Percentiles rank a stretch among this genome's conserved stretches.
Conservation (phyloP, 169 alveolate genomes). For the Plasmodium coatneyi region DNA sequence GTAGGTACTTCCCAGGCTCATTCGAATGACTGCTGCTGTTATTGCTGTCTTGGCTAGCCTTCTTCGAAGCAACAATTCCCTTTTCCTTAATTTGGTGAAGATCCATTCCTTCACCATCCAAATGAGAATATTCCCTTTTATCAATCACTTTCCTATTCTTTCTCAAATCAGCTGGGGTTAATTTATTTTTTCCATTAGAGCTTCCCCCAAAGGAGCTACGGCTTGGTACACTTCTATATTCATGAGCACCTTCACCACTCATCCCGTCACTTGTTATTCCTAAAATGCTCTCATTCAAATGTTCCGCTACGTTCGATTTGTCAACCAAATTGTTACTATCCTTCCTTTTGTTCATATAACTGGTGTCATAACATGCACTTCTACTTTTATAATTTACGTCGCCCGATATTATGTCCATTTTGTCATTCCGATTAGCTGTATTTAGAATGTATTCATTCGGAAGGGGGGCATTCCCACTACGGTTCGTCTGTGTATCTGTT, state of each 20-base stretch:
- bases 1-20: slow-evolving; percentile 25
- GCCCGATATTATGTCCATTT: background rate
- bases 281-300: background rate
- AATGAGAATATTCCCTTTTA: background rate
- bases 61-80: background rate
- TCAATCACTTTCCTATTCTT: background rate
- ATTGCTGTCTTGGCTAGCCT: background rate
- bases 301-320: background rate
- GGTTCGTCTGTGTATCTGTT: background rate
- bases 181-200: background rate
- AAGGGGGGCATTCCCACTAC: background rate
- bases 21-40: background rate
- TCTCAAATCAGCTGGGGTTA: background rate
- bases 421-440: background rate
- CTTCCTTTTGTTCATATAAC: background rate
- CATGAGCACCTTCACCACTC: background rate
- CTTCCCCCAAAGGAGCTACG: background rate
- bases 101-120: background rate
- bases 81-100: background rate
- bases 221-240: background rate
- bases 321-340: background rate
- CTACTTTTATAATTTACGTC: background rate
- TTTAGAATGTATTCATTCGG: background rate
- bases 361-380: background rate
- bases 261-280: background rate